Conservation (phyloP, 306 rosid genomes). For the Castanopsis chinensis region DNA sequence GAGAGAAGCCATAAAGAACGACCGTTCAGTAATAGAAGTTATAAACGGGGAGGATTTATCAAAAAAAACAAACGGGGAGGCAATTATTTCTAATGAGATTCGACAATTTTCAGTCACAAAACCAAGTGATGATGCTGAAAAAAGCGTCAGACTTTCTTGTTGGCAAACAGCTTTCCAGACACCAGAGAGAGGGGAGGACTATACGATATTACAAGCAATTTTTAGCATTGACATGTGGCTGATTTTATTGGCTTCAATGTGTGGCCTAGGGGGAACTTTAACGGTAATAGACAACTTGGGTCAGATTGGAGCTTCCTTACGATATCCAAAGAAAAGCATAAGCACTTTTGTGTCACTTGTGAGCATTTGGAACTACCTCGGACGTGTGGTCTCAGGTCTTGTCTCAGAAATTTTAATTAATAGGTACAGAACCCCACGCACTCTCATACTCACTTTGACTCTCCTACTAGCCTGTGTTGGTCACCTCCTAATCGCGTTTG, state of each 20-base stretch:
- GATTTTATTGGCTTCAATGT: constrained; percentile 39
- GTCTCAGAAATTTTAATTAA: constrained; percentile 35
- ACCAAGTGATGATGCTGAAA: not conserved
- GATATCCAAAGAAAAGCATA: constrained; percentile 30
- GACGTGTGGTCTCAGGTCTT: constrained; percentile 46
- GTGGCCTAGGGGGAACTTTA: constrained; percentile 51
- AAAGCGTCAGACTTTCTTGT: constrained; percentile 20
- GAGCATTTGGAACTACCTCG: constrained; percentile 63
- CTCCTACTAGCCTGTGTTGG: constrained; percentile 49
- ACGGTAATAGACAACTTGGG: constrained; percentile 56
- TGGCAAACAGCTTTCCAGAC: constrained; percentile 42
- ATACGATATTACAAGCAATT: constrained; percentile 51
- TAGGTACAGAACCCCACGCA: constrained; percentile 44
- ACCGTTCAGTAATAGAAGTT: constrained; percentile 13
- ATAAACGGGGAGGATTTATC: constrained; percentile 5
- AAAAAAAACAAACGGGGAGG: too few relatives aligned
- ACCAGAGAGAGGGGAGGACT: constrained; percentile 53
- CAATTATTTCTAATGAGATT: too few relatives aligned
- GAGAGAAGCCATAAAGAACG: not conserved
- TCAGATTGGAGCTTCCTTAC: constrained; percentile 40
- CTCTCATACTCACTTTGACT: constrained; percentile 43
- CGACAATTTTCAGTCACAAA: not conserved
- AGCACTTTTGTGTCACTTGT: constrained; percentile 51
- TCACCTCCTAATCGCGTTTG: constrained; percentile 50
- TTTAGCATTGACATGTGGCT: constrained; percentile 53